Base-by-base conservation (phyloP, 768 basidiomycete genomes). In the Saitozyma podzolica region DNA sequence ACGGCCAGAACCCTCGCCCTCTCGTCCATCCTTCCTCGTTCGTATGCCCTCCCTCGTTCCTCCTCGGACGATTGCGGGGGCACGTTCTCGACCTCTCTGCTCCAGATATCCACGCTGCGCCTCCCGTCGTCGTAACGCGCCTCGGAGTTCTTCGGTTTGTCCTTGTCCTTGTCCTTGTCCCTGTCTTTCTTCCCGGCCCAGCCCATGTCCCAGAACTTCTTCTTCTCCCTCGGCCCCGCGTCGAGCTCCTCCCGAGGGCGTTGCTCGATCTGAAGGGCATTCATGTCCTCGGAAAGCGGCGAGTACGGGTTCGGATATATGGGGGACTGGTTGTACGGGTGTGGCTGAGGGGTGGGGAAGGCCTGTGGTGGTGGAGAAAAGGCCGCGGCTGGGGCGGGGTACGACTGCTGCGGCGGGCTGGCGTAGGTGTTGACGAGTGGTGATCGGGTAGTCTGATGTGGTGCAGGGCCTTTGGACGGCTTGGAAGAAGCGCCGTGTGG, bases 181-280 rank as follows among this genome's bases (percentile, higher is more conserved):
- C 58, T 56, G 41, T 67, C 61, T 50, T 65, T 67, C 3, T 63
- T 62, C 29, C 40, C 62, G 40, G 47, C 53, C 61, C 61, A 63
- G 6, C 52, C 58, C 59, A 59, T 64, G 10, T 66, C 58, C 61
- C 70, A 70, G 60, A 76, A 68, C 40, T 69, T 72, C 56, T 74
- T 74, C 64, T 72, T 70, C 61, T 74, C 70, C 52, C 72, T 57
- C 20, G 59, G 60, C 43, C 37, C 41, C 51, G 51, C 43, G 57
- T 50, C 20, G 19, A 40, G 8, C 56, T 58, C 42, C 57, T 58
- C 42, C 19, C 39, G 43, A 20, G 57, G 47, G 6, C 40, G 59
- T 14, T 20, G 42, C 6, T 55, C n/a, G 14, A 58, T 51, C 11
- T 40, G 16, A 37, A 29, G 29, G 13, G 53, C n/a, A 13, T 63